Base-by-base conservation (phyloP, 805 yeast species). In the Schizosaccharomyces octosporus region DNA sequence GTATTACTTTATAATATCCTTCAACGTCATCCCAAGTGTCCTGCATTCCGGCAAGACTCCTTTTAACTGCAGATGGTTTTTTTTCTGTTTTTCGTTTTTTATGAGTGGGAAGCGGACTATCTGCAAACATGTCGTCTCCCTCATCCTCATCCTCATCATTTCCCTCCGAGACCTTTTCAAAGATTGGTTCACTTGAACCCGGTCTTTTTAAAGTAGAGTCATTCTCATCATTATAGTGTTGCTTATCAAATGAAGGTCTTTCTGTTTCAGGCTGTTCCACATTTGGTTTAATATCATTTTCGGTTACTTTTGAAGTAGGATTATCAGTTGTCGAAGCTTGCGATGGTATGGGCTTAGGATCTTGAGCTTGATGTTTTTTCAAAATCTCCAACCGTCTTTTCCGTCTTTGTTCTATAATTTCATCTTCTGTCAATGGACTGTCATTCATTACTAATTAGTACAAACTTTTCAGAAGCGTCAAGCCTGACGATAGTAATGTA, bases 11-110 rank as follows among this genome's bases (percentile, higher is more conserved):
- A 60, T 71, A 71, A 62, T 71, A 71, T 2, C 72, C 72, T 17
- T 71, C 73, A 3, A 62, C 64, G 61, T 71, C 73, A 58, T 71
- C 73, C 70, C 71, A 70, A 36, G 63, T 64, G 24, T 65, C 63
- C 55, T 66, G 66, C 54, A 65, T 55, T 5, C 24, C 55, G 13
- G 24, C 59, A 36, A 61, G 39, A 19, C 59, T 62, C 45, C 55
- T 55, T 31, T 55, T 42, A 2, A 61, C 62, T 2, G 65, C 61
- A 27, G 61, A 48, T 21, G 59, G 60, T n/a, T 64, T 19, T n/a
- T 43, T n/a, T 5, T 55, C 61, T n/a, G 31, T 24, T 15, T 48
- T 41, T 15, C 61, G 39, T 15, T 61, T 55, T n/a, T 51, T 63
- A 55, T 48, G 55, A 55, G 42, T 62, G 64, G 29, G 43, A 43